Base-by-base conservation (phyloP, 176 grass and related monocot species). In the Elymus sibiricus region DNA sequence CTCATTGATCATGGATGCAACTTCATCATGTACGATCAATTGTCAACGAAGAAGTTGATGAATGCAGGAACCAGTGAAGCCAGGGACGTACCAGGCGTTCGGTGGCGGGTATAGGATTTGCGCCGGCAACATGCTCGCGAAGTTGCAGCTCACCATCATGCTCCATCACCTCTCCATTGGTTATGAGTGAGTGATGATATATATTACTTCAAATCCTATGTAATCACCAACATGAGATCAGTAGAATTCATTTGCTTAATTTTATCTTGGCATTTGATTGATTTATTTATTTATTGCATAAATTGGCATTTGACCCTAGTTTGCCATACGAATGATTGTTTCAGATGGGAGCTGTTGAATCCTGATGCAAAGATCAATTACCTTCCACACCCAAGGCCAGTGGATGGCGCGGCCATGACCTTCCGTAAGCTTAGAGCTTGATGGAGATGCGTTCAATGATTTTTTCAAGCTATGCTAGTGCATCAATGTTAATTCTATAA, bases 331-430 rank as follows among this genome's bases (percentile, higher is more conserved):
- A 58, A 22, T 22, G 21, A 58, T 58, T 58, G 19, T 61, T 39
- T 34, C 25, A 84, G 87, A 74, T 81, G 87, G 83, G 69, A 89
- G 77, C 26, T 74, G 10, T 3, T 88, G 9, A 59, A 88, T 78
- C 80, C 86, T 37, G 26, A 88, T 16, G 80, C 73, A 0, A 56
- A 62, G 38, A 37, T 83, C 28, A 6, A 22, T 28, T 49, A 83
- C 27, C 17, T 79, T 46, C 87, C 87, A 14, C 80, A 74, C 24
- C 70, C 70, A 46, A 47, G 60, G 24, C 60, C 60, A 63, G 1
- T 63, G 24, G 60, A 63, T 0, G 60, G 60, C 10, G 60, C 60
- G 14, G 25, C 4, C 1, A 63, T 63, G 60, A 63, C 60, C 25
- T 63, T 63, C 25, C 60, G 25, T 26, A 63, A 63, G 44, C 65